Evolutionary conservation across 768 basidiomycete genomes (phyloP), one percentile per base, ranked within the genome.

Genomic region (Flagelloscypha sp.): DNA sequence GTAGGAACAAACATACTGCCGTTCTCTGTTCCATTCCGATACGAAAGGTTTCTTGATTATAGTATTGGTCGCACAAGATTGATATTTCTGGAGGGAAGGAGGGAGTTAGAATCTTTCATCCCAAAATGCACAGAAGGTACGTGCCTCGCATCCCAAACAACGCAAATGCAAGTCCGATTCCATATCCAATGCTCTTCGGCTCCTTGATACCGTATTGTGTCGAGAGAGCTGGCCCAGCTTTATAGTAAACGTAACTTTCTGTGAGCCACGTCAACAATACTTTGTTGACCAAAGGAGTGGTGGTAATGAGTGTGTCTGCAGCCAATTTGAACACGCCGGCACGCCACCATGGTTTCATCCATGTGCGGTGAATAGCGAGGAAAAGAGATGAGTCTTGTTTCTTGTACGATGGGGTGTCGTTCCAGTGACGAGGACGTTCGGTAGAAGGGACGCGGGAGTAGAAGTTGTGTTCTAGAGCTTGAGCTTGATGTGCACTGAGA

Each of bases 131-230:
- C 40, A 15, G 25, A 12, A 33, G 30, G 12, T 17, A 41, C 53
- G 27, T 38, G 69, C 74, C 65, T 64, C 79, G 76, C 78, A 79
- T 80, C 0, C 53, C 58, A 42, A 76, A 78, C 19, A 79, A 49
- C 3, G 62, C 75, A 34, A 75, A 58, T 1, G 67, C 77, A 1
- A 80, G 50, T 5, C 78, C 79, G 34, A 81, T 66, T 1, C 79
- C 79, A 48, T 71, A 74, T 0, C 78, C 77, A 24, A 79, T 60
- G 1, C 72, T 70, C 22, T 46, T 56, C 2, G 76, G 74, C 37
- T 56, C 33, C 1, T 42, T 13, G 7, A 64, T 30, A 6, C 49
- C 53, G n/a, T n/a, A n/a, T 17, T 49, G 56, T 32, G 56, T 43
- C 7, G 45, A 24, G 37, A 65, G 30, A 24, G 59, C 48, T 1